Base-by-base conservation (phyloP, 805 yeast species). In the Cyberlindnera misumaiensis region DNA sequence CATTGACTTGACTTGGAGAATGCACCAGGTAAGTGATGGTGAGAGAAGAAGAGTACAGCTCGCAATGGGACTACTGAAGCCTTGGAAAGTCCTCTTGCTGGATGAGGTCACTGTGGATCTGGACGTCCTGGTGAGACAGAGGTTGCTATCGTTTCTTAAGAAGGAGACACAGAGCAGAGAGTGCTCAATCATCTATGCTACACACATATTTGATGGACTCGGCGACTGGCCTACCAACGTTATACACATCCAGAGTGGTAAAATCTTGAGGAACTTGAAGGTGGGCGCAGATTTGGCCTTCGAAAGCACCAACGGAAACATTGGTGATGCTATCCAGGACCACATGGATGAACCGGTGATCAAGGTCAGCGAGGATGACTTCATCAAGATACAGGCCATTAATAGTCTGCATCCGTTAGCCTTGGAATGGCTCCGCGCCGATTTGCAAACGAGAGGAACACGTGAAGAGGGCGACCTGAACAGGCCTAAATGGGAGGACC, bases 71-170 rank as follows among this genome's bases (percentile, higher is more conserved):
- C 68, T 93, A 34, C 63, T 90, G 44, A 80, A 82, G 51, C 97
- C 97, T 5, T 93, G 97, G 95, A 77, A 76, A 44, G 69, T 88
- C 15, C 64, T 93, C 25, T 64, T 93, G n/a, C 66, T 93, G 34
- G 98, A 93, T 58, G 98, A 93, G 59, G 97, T 93, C 28, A 93
- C 98, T 0, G 96, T 93, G 20, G 98, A 93, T 59, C 69, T 93
- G 48, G 98, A 93, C 56, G 98, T 93, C 6, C 69, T 93, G 35
- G 97, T 89, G 2, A 71, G 98, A 49, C 75, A 79, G 26, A 70
- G 86, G 39, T 64, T 93, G 35, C 64, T 93, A 45, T 65, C 70
- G 2, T 93, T 85, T 56, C 65, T 93, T 49, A 72, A 70, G 47
- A 54, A 62, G n/a, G 98, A 93, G 57, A 86, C 96, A 5, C 66